A percentile compares a stretch with the other conserved stretches of the same genome.
Evolutionary conservation across 225 moss, liverwort and hornwort genomes (phyloP).

Genomic region (Pleurozium schreberi): DNA sequence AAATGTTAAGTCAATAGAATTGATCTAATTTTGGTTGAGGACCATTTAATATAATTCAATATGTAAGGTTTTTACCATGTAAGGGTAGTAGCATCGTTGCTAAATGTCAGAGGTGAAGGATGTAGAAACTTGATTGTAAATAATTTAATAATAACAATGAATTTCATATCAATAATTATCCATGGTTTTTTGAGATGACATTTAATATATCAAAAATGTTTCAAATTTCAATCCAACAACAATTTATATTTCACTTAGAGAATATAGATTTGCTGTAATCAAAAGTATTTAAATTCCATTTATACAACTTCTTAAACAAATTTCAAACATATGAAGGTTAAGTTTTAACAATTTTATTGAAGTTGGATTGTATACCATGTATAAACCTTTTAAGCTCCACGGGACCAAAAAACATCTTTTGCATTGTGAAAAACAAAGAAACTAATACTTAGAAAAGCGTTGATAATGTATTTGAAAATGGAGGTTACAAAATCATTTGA

Average conservation of each 20-base stretch:
- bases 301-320: neutral
- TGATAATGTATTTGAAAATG: accelerated
- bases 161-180: neutral
- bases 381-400: accelerated
- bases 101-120: neutral
- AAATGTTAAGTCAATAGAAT: neutral
- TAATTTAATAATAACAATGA: neutral
- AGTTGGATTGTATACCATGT: neutral
- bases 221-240: neutral
- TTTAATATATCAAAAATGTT: neutral
- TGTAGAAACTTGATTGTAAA: neutral
- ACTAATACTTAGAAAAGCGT: neutral
- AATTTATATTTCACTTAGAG: neutral
- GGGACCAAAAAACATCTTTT: accelerated
- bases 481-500: neutral
- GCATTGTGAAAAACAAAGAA: neutral
- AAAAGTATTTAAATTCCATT: neutral
- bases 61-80: no score
- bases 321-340: neutral
- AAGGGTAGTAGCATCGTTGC: neutral
- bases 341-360: neutral
- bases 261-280: neutral
- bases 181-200: neutral
- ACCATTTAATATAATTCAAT: neutral
- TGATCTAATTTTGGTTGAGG: accelerated